These are phyloP conservation scores for Podosphaera aphanis DNA, from an alignment of 2,329 filamentous ascomycete species.

Conservation along the genomic window DNA sequence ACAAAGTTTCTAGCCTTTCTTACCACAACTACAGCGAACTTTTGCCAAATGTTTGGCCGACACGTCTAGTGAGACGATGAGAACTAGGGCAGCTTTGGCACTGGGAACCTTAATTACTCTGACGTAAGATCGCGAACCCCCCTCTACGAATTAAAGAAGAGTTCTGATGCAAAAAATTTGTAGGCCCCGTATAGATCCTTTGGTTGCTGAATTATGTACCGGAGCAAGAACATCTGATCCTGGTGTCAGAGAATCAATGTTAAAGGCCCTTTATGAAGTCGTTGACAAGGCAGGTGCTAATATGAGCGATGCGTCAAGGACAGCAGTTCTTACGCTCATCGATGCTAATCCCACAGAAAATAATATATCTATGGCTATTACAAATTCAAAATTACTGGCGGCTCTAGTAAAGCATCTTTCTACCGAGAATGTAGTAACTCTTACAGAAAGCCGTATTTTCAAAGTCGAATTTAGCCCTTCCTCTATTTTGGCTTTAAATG, in stretches of 20 bases:
- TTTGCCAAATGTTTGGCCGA: conserved; percentile 94
- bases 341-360: conserved; percentile 59
- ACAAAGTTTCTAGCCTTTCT: conserved; percentile 37
- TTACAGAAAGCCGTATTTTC: conserved; percentile 53
- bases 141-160: neutral
- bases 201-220: conserved; percentile 81
- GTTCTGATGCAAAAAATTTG: neutral
- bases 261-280: conserved; percentile 89
- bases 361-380: conserved; percentile 61
- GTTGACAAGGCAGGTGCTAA: conserved; percentile 82
- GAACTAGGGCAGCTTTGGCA: conserved; percentile 76
- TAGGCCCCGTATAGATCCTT: conserved; percentile 64
- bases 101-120: conserved; percentile 87
- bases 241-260: conserved; percentile 84
- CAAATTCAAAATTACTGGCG: conserved; percentile 72
- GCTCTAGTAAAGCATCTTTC: conserved; percentile 74
- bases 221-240: conserved; percentile 74
- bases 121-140: conserved; percentile 24
- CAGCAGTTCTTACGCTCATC: conserved; percentile 69
- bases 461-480: conserved; percentile 51
- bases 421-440: conserved; percentile 35
- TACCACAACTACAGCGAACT: conserved; percentile 86
- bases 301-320: conserved; percentile 79
- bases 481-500: conserved; percentile 70
- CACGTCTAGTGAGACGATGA: conserved; percentile 67